These are phyloP conservation scores for Leptosphaerulina australis DNA, from an alignment of 2,329 filamentous ascomycete genomes.

Conservation along the genomic window DNA sequence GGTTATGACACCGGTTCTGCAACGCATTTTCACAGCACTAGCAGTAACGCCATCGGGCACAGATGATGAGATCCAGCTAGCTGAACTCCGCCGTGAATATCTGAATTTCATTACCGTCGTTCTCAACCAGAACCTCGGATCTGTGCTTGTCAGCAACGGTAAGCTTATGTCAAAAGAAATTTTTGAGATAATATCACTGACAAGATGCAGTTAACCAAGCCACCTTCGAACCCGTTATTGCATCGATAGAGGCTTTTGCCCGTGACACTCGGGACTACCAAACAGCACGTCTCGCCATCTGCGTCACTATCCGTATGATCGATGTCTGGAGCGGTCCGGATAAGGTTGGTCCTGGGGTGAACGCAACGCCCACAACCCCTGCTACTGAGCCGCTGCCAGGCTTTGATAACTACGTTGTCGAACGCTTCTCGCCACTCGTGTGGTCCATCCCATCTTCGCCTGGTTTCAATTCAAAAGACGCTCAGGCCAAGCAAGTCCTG, in stretches of 20 bases:
- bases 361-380: slow-evolving; percentile 54
- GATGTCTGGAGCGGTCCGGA: slow-evolving; percentile 90
- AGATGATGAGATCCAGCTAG: slow-evolving; percentile 94
- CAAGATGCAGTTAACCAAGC: slow-evolving; percentile 71
- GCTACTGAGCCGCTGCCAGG: slow-evolving; percentile 71
- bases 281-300: slow-evolving; percentile 77
- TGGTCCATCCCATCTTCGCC: slow-evolving; percentile 86
- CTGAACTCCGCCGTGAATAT: slow-evolving; percentile 89
- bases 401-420: slow-evolving; percentile 89
- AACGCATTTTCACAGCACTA: slow-evolving; percentile 85
- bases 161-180: slow-evolving; percentile 31
- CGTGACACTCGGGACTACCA: slow-evolving; percentile 73
- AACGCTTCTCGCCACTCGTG: slow-evolving; percentile 83
- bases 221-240: slow-evolving; percentile 86
- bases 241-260: slow-evolving; percentile 82
- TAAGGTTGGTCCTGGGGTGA: slow-evolving; percentile 46
- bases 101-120: slow-evolving; percentile 93
- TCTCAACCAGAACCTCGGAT: slow-evolving; percentile 85
- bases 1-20: slow-evolving; percentile 84
- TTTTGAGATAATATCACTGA: slow-evolving; percentile 15
- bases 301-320: slow-evolving; percentile 81
- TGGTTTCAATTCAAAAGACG: slow-evolving; percentile 82
- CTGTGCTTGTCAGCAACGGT: slow-evolving; percentile 83
- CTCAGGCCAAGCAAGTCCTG: slow-evolving; percentile 85
- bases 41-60: slow-evolving; percentile 85